A percentile compares a stretch with the other conserved stretches of the same genome.
Evolutionary conservation across 768 basidiomycete species (phyloP).

Genomic region (Lyophyllum shimeji): DNA sequence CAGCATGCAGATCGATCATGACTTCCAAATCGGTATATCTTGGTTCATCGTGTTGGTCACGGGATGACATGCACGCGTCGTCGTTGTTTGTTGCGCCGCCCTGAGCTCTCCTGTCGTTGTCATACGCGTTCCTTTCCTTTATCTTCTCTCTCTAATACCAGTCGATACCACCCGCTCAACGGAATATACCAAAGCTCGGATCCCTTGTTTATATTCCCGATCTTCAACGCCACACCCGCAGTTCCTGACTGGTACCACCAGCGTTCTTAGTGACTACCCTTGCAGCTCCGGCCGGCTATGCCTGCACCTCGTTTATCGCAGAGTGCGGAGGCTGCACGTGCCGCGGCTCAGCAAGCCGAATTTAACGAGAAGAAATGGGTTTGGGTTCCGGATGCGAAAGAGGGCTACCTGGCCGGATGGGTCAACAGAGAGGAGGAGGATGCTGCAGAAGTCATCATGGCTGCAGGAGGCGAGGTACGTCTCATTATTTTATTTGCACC

Average conservation of each 20-base stretch:
- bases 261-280: neutral
- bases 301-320: slow-evolving; percentile 48
- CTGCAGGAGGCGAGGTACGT: slow-evolving; percentile 77
- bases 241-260: neutral
- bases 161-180: slow-evolving; percentile 7
- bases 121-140: slow-evolving; percentile 16
- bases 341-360: slow-evolving; percentile 89
- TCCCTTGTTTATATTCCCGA: neutral
- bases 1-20: neutral
- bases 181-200: slow-evolving; percentile 2
- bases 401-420: slow-evolving; percentile 95
- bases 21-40: slow-evolving; percentile 26
- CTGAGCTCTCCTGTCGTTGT: slow-evolving; percentile 6
- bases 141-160: slow-evolving; percentile 13
- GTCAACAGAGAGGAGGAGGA: slow-evolving; percentile 86
- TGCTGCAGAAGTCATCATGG: slow-evolving; percentile 80
- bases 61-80: slow-evolving; percentile 16
- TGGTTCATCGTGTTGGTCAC: slow-evolving; percentile 27
- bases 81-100: slow-evolving; percentile 7
- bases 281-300: slow-evolving; percentile 32
- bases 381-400: slow-evolving; percentile 91
- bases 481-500: neutral
- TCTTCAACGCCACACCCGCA: neutral
- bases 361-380: slow-evolving; percentile 99
- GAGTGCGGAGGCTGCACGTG: slow-evolving; percentile 72